Conservation (phyloP, 306 rosid species). For the Parietaria judaica region DNA sequence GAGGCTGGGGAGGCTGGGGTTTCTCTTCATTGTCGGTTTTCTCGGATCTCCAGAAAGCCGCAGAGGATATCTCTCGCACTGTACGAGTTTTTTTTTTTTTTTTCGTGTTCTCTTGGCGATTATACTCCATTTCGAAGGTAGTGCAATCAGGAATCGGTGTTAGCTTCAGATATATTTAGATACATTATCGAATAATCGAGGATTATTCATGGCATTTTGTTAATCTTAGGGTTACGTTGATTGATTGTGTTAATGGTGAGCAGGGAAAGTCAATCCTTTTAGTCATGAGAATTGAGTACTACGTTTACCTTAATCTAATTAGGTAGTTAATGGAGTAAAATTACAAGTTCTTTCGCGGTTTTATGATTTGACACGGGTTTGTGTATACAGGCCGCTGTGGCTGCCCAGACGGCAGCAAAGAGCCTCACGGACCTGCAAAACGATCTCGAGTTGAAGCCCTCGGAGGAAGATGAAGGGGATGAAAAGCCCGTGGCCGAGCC, state of each 20-base stretch:
- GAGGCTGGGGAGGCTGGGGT: slow-evolving; percentile 85
- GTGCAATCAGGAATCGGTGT: not conserved
- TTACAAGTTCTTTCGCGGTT: not conserved
- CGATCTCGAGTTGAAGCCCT: slow-evolving; percentile 39
- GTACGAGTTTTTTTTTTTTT: slow-evolving; percentile 27
- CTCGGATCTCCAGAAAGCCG: slow-evolving; percentile 85
- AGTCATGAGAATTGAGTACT: not conserved
- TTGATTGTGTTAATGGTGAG: no score
- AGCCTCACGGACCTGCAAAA: slow-evolving; percentile 58
- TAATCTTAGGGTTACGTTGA: not conserved
- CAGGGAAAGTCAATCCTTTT: no score
- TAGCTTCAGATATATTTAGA: not conserved
- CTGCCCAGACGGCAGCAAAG: slow-evolving; percentile 81
- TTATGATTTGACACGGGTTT: slow-evolving; percentile 14
- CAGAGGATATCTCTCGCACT: slow-evolving; percentile 93
- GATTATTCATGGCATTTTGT: not conserved
- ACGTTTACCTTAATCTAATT: no score
- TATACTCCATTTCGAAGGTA: not conserved
- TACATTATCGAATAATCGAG: not conserved
- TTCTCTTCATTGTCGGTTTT: slow-evolving; percentile 62
- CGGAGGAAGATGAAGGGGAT: slow-evolving; percentile 45
- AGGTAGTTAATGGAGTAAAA: no score
- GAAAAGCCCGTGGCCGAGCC: slow-evolving; percentile 30
- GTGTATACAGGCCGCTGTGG: slow-evolving; percentile 71
- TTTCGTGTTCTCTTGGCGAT: not conserved